Percentiles rank a stretch among this genome's conserved stretches.
Conservation (phyloP, 805 yeast species). For the Naumovozyma castellii region DNA sequence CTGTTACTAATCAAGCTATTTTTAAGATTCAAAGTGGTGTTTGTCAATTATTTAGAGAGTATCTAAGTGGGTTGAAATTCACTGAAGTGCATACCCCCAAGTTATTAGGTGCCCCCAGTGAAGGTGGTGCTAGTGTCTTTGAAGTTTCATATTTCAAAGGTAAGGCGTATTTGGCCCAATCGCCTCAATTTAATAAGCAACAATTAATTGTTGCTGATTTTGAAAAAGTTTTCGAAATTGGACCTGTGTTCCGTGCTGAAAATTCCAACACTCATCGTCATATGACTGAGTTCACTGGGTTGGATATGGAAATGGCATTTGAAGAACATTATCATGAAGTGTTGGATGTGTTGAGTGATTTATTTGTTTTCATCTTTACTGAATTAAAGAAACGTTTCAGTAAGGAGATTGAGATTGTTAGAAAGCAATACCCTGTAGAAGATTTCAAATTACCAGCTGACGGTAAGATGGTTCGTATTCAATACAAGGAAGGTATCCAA, state of each 20-base stretch:
- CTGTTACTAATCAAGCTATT: constrained; percentile 94
- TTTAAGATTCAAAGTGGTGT: constrained; percentile 91
- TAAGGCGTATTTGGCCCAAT: constrained; percentile 90
- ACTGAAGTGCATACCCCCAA: constrained; percentile 95
- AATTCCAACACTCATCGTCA: constrained; percentile 98
- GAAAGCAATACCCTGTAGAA: constrained; percentile 95
- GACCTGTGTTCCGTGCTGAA: constrained; percentile 98
- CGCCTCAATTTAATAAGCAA: constrained; percentile 97
- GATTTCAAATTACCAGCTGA: constrained; percentile 90
- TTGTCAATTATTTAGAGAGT: constrained; percentile 81
- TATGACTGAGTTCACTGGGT: constrained; percentile 96
- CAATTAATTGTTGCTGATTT: constrained; percentile 97
- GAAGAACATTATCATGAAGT: constrained; percentile 98
- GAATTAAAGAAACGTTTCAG: constrained; percentile 73
- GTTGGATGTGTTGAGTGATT: constrained; percentile 47
- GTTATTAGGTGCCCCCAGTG: constrained; percentile 88
- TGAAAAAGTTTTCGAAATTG: constrained; percentile 91
- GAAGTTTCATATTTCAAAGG: constrained; percentile 82
- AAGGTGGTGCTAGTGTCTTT: constrained; percentile 96
- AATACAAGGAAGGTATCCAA: constrained; percentile 83
- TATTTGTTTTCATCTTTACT: constrained; percentile 81
- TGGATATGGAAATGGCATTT: constrained; percentile 95
- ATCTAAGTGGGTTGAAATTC: constrained; percentile 55
- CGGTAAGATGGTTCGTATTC: constrained; percentile 86
- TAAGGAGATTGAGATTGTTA: constrained; percentile 77